These are phyloP conservation scores for Barbarea vulgaris DNA, from an alignment of 345 rosid genomes.

Conservation along the genomic window DNA sequence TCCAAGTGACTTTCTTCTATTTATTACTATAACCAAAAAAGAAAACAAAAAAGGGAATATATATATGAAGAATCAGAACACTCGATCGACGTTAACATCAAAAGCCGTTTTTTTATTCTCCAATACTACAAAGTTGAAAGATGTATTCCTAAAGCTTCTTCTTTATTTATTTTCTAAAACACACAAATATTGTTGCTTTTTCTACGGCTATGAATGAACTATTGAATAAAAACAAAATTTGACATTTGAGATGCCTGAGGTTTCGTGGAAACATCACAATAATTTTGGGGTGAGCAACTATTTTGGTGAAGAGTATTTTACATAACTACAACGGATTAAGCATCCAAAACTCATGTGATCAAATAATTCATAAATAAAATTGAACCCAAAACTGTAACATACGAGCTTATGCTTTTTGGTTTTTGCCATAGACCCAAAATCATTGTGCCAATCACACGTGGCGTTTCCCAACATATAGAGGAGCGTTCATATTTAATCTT, in stretches of 20 bases:
- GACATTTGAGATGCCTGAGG: not conserved
- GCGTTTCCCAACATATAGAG: not conserved
- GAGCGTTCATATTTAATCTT: not conserved
- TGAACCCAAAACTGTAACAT: not conserved
- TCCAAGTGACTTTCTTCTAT: not conserved
- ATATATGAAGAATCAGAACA: constrained; percentile 15
- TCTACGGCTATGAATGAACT: not conserved
- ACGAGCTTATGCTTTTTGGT: not conserved
- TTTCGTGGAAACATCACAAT: not conserved
- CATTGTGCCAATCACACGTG: not conserved
- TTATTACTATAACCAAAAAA: constrained; percentile 1
- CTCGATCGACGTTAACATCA: constrained; percentile 28
- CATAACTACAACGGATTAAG: not conserved
- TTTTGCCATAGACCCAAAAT: not conserved
- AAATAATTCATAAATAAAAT: not conserved
- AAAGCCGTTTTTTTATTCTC: constrained; percentile 26
- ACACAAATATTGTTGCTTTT: not conserved
- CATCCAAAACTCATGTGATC: not conserved
- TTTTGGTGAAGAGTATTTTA: not conserved
- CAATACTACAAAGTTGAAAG: constrained; percentile 20
- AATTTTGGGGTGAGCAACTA: not conserved
- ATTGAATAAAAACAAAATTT: not conserved
- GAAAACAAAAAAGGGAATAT: constrained; percentile 3
- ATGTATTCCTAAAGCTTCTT: constrained; percentile 29
- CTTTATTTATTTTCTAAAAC: not conserved